Conservation (phyloP, 495 filamentous ascomycete species). For the Penicillium riverlandense region DNA sequence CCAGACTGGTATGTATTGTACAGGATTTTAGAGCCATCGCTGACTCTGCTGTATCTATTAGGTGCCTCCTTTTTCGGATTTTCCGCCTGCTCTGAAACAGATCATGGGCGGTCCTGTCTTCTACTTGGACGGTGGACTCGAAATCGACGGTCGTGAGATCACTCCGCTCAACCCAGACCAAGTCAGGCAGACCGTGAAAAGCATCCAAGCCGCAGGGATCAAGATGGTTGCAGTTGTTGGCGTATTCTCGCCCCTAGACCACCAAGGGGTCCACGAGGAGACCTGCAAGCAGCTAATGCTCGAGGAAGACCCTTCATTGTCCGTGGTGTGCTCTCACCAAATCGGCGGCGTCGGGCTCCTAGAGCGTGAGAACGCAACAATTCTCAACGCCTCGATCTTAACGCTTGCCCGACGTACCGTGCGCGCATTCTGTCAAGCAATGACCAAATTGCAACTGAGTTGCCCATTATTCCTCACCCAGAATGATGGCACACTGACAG, state of each 20-base stretch:
- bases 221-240: slow-evolving; percentile 28
- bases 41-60: slow-evolving; percentile 5
- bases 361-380: slow-evolving; percentile 47
- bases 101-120: slow-evolving; percentile 28
- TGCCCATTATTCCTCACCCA: slow-evolving; percentile 46
- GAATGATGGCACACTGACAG: slow-evolving; percentile 46
- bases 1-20: slow-evolving; percentile 16
- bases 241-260: slow-evolving; percentile 30
- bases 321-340: slow-evolving; percentile 29
- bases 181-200: slow-evolving; percentile 19
- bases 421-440: slow-evolving; percentile 34
- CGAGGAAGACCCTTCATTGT: slow-evolving; percentile 13
- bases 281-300: slow-evolving; percentile 12
- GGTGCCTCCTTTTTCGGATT: slow-evolving; percentile 46
- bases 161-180: slow-evolving; percentile 15
- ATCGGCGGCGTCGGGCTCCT: slow-evolving; percentile 42
- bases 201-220: slow-evolving; percentile 23
- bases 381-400: slow-evolving; percentile 46
- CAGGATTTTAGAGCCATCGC: no score
- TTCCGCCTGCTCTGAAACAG: slow-evolving; percentile 22
- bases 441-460: slow-evolving; percentile 28
- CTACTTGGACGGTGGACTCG: slow-evolving; percentile 35
- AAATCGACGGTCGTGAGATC: slow-evolving; percentile 34
- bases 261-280: slow-evolving; percentile 17
- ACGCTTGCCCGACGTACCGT: slow-evolving; percentile 36